Evolutionary conservation across 768 basidiomycete genomes (phyloP).

Genomic region (Cytidiella melzeri): DNA sequence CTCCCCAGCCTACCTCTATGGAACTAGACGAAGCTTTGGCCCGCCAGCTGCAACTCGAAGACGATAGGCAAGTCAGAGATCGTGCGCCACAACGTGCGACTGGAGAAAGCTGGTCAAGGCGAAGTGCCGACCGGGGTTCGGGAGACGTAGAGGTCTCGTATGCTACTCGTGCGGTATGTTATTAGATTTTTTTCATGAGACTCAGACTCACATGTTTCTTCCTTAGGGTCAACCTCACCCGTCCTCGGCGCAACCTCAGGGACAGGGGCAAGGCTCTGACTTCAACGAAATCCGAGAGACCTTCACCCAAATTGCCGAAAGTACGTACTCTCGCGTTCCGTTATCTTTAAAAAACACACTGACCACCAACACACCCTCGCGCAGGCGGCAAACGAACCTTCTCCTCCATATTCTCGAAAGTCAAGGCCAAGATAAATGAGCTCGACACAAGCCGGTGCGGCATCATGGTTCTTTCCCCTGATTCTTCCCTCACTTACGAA

Average conservation of each 20-base stretch:
- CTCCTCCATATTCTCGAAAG: constrained; percentile 63
- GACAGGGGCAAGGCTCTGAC: constrained; percentile 23
- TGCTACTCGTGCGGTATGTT: constrained; percentile 1
- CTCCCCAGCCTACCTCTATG: constrained; percentile 42
- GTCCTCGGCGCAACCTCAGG: constrained; percentile 2
- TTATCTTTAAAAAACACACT: neutral
- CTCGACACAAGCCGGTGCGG: constrained; percentile 51
- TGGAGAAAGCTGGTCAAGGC: constrained; percentile 18
- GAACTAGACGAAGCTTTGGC: constrained; percentile 80
- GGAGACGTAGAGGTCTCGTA: constrained; percentile 12
- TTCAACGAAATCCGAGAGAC: constrained; percentile 69
- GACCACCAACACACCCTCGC: neutral
- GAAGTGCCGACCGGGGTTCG: no score
- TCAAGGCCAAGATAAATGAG: constrained; percentile 81
- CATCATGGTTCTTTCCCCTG: neutral
- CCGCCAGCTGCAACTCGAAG: constrained; percentile 59
- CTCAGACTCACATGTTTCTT: no score
- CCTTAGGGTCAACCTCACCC: constrained; percentile 4
- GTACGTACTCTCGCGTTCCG: constrained; percentile 35
- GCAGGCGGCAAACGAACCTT: constrained; percentile 69
- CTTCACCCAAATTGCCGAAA: constrained; percentile 70
- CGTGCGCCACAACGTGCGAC: constrained; percentile 11
- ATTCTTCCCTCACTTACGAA: neutral
- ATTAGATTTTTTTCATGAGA: no score
- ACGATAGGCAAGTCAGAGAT: constrained; percentile 22